phyloP scores from a whole-genome alignment of 768 basidiomycete species.

The Lactifluus subvellereus region DNA sequence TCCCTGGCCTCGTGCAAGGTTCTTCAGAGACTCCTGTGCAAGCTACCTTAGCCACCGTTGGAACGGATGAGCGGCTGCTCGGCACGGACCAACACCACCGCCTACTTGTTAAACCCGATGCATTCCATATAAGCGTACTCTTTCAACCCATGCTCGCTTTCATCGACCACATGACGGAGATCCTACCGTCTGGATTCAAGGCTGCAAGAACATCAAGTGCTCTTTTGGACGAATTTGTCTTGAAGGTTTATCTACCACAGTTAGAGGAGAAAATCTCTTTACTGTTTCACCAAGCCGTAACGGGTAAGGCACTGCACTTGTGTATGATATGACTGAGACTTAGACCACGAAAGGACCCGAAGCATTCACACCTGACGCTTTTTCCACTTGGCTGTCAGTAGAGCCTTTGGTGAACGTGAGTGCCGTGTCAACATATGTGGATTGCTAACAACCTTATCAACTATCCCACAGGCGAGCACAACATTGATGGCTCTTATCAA shows the following conservation, averaged over 20 bases:
- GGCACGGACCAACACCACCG: slow-evolving; percentile 77
- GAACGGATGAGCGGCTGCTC: slow-evolving; percentile 67
- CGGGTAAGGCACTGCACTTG: slow-evolving; percentile 40
- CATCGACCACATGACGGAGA: slow-evolving; percentile 61
- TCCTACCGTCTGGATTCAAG: slow-evolving; percentile 69
- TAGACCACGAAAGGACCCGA: slow-evolving; percentile 55
- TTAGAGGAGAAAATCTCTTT: slow-evolving; percentile 88
- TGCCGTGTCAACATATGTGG: background rate
- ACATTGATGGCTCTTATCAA: slow-evolving; percentile 87
- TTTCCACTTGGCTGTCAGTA: slow-evolving; percentile 54
- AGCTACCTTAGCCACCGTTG: slow-evolving; percentile 51
- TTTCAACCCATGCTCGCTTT: slow-evolving; percentile 91
- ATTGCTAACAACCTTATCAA: background rate
- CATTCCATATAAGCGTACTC: slow-evolving; percentile 91
- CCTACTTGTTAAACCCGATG: slow-evolving; percentile 80
- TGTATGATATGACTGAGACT: slow-evolving; percentile 3
- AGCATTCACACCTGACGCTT: slow-evolving; percentile 79
- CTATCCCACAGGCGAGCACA: slow-evolving; percentile 58
- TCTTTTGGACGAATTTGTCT: slow-evolving; percentile 87
- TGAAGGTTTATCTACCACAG: slow-evolving; percentile 89
- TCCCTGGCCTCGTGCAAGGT: slow-evolving; percentile 86
- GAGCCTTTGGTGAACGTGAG: slow-evolving; percentile 77
- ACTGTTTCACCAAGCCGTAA: slow-evolving; percentile 81
- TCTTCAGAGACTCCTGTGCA: slow-evolving; percentile 59
- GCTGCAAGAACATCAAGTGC: slow-evolving; percentile 58